These are phyloP conservation scores for Boletus vinaceobasis DNA, from an alignment of 768 basidiomycete genomes.

Conservation along the genomic window DNA sequence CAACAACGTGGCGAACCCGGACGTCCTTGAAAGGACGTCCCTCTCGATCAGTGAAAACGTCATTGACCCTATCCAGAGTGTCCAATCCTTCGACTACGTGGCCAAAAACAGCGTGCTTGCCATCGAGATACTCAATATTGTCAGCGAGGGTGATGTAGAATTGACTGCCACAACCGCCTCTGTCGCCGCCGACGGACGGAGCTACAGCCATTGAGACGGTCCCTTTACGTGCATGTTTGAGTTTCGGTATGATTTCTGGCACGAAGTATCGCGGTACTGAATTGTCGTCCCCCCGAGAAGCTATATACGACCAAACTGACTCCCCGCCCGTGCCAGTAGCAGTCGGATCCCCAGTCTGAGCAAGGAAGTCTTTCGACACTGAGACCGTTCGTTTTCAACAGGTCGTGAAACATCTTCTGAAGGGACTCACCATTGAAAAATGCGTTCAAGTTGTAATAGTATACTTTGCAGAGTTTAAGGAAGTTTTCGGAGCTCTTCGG, in stretches of 20 bases:
- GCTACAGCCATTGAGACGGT: constrained; percentile 98
- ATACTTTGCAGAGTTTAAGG: constrained; percentile 94
- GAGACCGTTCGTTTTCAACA: constrained; percentile 2
- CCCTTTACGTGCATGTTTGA: constrained; percentile 83
- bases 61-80: constrained; percentile 89
- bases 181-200: constrained; percentile 62
- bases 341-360: constrained; percentile 94
- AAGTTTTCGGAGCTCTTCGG: constrained; percentile 95
- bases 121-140: constrained; percentile 92
- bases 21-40: constrained; percentile 93
- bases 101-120: constrained; percentile 92
- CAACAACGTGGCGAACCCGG: constrained; percentile 90
- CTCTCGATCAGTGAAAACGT: constrained; percentile 83
- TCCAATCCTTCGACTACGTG: constrained; percentile 93
- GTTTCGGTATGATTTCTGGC: constrained; percentile 74
- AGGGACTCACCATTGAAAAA: constrained; percentile 89
- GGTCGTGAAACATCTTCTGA: neutral
- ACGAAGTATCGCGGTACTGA: constrained; percentile 72
- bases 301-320: constrained; percentile 77
- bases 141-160: constrained; percentile 95
- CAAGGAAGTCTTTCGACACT: constrained; percentile 98
- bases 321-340: constrained; percentile 94
- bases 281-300: constrained; percentile 38
- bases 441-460: constrained; percentile 94
- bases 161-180: constrained; percentile 88